Percentiles rank a stretch among this genome's conserved stretches.
These are phyloP conservation scores for Daedaleopsis sinensis DNA, from an alignment of 768 basidiomycete genomes.

Conservation along the genomic window DNA sequence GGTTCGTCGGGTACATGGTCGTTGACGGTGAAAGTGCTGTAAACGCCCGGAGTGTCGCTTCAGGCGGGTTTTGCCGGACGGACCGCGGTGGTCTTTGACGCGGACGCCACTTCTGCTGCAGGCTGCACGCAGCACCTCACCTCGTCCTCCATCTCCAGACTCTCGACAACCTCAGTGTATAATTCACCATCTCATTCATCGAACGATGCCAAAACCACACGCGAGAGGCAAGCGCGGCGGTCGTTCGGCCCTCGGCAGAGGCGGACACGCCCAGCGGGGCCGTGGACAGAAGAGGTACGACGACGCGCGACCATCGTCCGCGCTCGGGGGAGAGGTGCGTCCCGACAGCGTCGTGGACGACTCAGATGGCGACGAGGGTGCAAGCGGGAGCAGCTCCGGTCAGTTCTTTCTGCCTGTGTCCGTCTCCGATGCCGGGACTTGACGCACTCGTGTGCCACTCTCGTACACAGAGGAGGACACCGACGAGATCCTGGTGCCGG, in stretches of 20 bases:
- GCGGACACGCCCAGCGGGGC: constrained; percentile 19
- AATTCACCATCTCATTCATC: not conserved
- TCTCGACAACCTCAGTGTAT: not conserved
- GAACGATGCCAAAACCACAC: constrained; percentile 6
- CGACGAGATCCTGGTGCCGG: constrained; percentile 55
- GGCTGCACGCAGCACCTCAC: too few species aligned
- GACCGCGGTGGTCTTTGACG: too few species aligned
- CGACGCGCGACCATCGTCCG: constrained; percentile 16
- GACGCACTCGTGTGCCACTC: not conserved
- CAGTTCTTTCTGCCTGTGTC: constrained; percentile 2
- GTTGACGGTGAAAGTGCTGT: not conserved
- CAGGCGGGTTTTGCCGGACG: too few species aligned
- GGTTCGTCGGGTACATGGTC: constrained; percentile 70
- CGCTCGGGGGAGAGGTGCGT: constrained; percentile 38
- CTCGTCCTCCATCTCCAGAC: not conserved
- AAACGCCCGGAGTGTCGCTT: too few species aligned
- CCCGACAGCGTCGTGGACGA: constrained; percentile 63
- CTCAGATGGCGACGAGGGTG: constrained; percentile 40
- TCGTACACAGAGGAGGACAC: constrained; percentile 10
- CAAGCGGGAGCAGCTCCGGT: constrained; percentile 32
- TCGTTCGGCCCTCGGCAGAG: constrained; percentile 3
- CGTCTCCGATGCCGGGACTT: not conserved
- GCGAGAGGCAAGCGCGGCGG: constrained; percentile 14
- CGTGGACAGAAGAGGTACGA: constrained; percentile 17
- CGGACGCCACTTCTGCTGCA: too few species aligned